Evolutionary conservation across 2,329 filamentous ascomycete genomes (phyloP).

Genomic region (Hirsutella minnesotensis): DNA sequence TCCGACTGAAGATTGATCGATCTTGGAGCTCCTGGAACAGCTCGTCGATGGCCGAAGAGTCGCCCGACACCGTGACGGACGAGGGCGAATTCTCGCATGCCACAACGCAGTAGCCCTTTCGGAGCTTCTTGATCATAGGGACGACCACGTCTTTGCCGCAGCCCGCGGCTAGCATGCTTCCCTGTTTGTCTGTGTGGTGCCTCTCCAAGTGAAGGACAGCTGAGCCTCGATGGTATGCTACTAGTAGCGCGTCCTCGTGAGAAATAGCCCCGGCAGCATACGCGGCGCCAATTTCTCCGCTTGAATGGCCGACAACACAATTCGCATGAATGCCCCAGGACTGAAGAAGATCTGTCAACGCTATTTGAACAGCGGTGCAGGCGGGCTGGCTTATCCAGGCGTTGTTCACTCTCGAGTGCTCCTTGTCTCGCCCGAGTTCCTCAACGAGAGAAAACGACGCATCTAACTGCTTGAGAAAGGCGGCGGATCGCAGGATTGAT

Average conservation of each 20-base stretch:
- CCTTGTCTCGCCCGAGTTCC: constrained; percentile 22
- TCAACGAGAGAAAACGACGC: constrained; percentile 23
- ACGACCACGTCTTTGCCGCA: constrained; percentile 28
- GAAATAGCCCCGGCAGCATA: constrained; percentile 31
- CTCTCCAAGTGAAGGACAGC: no score
- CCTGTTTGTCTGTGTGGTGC: constrained; percentile 27
- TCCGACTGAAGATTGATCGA: constrained; percentile 32
- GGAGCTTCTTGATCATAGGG: constrained; percentile 18
- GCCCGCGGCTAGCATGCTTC: constrained; percentile 43
- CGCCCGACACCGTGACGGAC: constrained; percentile 39
- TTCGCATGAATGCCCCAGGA: constrained; percentile 28
- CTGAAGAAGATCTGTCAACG: constrained; percentile 28
- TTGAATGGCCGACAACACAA: constrained; percentile 32
- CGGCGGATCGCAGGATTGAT: constrained; percentile 18
- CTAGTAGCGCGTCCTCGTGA: constrained; percentile 30
- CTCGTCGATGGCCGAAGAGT: constrained; percentile 28
- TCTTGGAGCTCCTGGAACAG: constrained; percentile 25
- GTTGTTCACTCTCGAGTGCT: constrained; percentile 19
- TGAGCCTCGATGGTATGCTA: constrained; percentile 37
- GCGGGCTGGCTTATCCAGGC: constrained; percentile 30
- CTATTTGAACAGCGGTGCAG: constrained; percentile 35
- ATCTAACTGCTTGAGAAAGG: constrained; percentile 20
- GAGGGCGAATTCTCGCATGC: constrained; percentile 39
- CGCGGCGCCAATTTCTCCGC: constrained; percentile 36
- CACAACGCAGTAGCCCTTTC: constrained; percentile 11